Conservation (phyloP, 495 filamentous ascomycete species). For the Penicillium robsamsonii region DNA sequence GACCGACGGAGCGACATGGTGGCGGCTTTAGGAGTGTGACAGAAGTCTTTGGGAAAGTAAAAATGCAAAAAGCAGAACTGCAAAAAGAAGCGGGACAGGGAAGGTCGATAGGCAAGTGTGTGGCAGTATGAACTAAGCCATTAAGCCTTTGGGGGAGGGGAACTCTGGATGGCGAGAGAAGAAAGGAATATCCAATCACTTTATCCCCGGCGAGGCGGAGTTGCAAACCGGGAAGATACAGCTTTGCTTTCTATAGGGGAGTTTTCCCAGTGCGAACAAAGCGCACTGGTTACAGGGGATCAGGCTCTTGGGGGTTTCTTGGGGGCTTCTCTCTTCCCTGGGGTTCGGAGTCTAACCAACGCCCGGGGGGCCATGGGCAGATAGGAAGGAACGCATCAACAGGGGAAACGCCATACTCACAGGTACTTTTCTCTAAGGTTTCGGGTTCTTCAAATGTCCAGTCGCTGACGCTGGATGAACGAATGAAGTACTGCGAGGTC, state of each 20-base stretch:
- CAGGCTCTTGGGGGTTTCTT: constrained; percentile 15
- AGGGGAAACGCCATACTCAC: constrained; percentile 19
- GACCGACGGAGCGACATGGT: constrained; percentile 51
- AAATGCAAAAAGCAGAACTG: constrained; percentile 2
- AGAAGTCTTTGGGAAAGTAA: not conserved
- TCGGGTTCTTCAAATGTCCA: constrained; percentile 10
- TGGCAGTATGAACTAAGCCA: constrained; percentile 22
- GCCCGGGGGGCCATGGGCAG: not conserved
- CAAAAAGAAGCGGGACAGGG: constrained; percentile 9
- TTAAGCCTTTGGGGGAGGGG: not conserved
- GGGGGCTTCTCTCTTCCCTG: constrained; percentile 9
- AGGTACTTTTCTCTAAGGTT: constrained; percentile 20
- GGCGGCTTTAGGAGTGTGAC: constrained; percentile 8
- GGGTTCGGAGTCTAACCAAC: not conserved
- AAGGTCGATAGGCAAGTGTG: constrained; percentile 12
- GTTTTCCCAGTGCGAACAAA: constrained; percentile 27
- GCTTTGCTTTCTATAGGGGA: constrained; percentile 18
- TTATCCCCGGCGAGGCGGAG: constrained; percentile 13
- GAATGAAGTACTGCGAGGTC: constrained; percentile 25
- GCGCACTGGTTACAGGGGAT: constrained; percentile 27
- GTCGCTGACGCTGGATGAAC: constrained; percentile 24
- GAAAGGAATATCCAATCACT: constrained; percentile 18
- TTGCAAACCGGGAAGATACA: constrained; percentile 41
- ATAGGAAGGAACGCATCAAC: constrained; percentile 6
- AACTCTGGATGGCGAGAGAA: constrained; percentile 8